A percentile compares a stretch with the other conserved stretches of the same genome.
These are phyloP conservation scores for Pseudozyma sp. DNA, from an alignment of 1,284 basidiomycete species.

Conservation along the genomic window DNA sequence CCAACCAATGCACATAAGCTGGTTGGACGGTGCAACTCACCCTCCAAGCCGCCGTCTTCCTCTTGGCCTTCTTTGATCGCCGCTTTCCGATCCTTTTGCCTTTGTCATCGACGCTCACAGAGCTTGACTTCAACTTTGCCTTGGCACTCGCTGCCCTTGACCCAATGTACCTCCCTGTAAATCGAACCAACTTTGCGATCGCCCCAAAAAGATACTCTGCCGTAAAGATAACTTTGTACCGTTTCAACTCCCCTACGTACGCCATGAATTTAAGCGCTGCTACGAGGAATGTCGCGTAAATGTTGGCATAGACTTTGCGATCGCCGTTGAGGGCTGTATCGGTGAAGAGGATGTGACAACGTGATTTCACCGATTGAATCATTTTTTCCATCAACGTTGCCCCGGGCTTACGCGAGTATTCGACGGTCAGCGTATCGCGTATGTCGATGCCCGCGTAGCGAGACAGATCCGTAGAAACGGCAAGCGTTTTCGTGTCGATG, in stretches of 20 bases:
- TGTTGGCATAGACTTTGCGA: slow-evolving; percentile 78
- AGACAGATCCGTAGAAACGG: slow-evolving; percentile 55
- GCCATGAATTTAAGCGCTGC: slow-evolving; percentile 88
- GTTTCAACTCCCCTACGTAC: slow-evolving; percentile 77
- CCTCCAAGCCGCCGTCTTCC: slow-evolving; percentile 13
- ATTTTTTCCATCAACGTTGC: slow-evolving; percentile 61
- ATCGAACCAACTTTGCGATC: slow-evolving; percentile 32
- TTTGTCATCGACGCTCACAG: background rate
- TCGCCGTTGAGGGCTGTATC: slow-evolving; percentile 80
- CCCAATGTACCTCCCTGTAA: slow-evolving; percentile 34
- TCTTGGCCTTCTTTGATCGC: background rate
- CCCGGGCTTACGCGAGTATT: slow-evolving; percentile 58
- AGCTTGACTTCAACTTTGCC: slow-evolving; percentile 4
- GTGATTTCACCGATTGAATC: slow-evolving; percentile 53
- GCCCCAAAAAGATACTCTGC: slow-evolving; percentile 23
- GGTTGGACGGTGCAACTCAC: slow-evolving; percentile 34
- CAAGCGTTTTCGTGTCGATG: slow-evolving; percentile 51
- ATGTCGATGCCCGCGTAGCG: slow-evolving; percentile 58
- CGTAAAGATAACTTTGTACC: slow-evolving; percentile 55
- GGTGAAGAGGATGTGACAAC: slow-evolving; percentile 78
- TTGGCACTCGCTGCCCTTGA: slow-evolving; percentile 20
- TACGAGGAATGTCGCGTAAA: slow-evolving; percentile 87
- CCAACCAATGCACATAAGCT: slow-evolving; percentile 49
- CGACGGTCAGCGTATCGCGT: slow-evolving; percentile 68
- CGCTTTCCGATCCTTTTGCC: background rate